Evolutionary conservation across 257 asterid species (phyloP).

Genomic region (Salvia miltiorrhiza): DNA sequence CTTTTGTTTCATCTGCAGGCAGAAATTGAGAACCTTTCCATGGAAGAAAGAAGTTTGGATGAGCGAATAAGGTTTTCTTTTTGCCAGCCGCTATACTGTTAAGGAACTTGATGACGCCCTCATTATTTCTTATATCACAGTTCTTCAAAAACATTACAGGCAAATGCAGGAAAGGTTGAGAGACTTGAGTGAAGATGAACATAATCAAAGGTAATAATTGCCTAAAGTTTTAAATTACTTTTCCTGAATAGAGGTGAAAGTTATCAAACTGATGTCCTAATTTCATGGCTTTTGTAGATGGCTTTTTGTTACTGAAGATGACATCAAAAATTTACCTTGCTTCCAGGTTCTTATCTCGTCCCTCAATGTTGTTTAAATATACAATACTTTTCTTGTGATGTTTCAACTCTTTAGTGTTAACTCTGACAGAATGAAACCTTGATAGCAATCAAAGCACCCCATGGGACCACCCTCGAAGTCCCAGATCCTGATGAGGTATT

Average conservation of each 20-base stretch:
- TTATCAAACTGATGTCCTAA: conserved; percentile 16
- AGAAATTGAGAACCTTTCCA: conserved; percentile 72
- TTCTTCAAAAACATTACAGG: conserved; percentile 44
- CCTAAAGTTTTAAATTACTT: conserved; percentile 16
- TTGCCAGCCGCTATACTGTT: conserved; percentile 21
- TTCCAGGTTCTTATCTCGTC: conserved; percentile 60
- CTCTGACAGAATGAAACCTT: conserved; percentile 82
- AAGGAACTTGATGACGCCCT: conserved; percentile 17
- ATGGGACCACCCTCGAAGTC: conserved; percentile 95
- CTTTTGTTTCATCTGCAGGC: conserved; percentile 52
- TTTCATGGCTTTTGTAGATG: conserved; percentile 46
- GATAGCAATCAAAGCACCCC: conserved; percentile 83
- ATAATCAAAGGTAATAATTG: conserved; percentile 56
- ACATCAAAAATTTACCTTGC: conserved; percentile 71
- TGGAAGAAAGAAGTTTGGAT: conserved; percentile 71
- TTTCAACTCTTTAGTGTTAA: conserved; percentile 22
- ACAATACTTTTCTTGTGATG: not conserved
- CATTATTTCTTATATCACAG: conserved; percentile 25
- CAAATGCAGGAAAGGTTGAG: conserved; percentile 80
- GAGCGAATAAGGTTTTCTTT: conserved; percentile 60
- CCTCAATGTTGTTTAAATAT: conserved; percentile 4
- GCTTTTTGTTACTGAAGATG: conserved; percentile 94
- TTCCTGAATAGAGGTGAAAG: not conserved
- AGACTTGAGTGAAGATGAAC: conserved; percentile 74
- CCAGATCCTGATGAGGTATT: conserved; percentile 96